phyloP scores from a whole-genome alignment of 1,139 yeast genomes.

The Diutina mesorugosa region DNA sequence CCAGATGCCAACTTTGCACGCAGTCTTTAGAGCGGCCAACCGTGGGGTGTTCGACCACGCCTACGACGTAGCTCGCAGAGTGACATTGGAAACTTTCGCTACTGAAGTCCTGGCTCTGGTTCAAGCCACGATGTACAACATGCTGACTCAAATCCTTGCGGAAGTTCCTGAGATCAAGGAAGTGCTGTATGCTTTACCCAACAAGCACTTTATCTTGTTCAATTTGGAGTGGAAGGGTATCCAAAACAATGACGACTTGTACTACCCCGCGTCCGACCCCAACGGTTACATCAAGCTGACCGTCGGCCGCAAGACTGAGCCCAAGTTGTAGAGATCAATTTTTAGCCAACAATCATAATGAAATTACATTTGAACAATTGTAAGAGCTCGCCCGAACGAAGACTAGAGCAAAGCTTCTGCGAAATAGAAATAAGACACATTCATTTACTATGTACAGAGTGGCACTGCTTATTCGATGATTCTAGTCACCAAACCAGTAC shows the following conservation, averaged over 20 bases:
- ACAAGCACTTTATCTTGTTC: conserved; percentile 76
- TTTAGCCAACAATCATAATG: not conserved
- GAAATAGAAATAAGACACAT: not conserved
- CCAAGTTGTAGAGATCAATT: conserved; percentile 23
- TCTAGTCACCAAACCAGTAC: conserved; percentile 95
- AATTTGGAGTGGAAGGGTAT: conserved; percentile 80
- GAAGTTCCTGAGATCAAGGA: conserved; percentile 41
- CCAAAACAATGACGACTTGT: conserved; percentile 66
- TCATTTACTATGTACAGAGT: conserved; percentile 1
- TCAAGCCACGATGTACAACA: conserved; percentile 93
- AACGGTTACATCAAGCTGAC: conserved; percentile 82
- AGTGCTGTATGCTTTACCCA: conserved; percentile 71
- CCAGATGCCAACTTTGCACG: conserved; percentile 26
- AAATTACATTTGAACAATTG: not conserved
- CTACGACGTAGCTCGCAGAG: conserved; percentile 45
- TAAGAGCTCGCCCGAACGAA: too few species aligned
- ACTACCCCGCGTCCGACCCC: conserved; percentile 86
- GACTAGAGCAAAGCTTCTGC: not conserved
- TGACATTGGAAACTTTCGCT: conserved; percentile 71
- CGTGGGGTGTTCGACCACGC: conserved; percentile 54
- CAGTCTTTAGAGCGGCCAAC: conserved; percentile 41
- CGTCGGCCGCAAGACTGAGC: conserved; percentile 44
- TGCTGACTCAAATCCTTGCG: conserved; percentile 61
- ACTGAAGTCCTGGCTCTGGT: conserved; percentile 80
- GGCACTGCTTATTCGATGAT: conserved; percentile 46